Evolutionary conservation across 75 land plant genomes (phyloP).

Genomic region (Ceratopteris richardii): DNA sequence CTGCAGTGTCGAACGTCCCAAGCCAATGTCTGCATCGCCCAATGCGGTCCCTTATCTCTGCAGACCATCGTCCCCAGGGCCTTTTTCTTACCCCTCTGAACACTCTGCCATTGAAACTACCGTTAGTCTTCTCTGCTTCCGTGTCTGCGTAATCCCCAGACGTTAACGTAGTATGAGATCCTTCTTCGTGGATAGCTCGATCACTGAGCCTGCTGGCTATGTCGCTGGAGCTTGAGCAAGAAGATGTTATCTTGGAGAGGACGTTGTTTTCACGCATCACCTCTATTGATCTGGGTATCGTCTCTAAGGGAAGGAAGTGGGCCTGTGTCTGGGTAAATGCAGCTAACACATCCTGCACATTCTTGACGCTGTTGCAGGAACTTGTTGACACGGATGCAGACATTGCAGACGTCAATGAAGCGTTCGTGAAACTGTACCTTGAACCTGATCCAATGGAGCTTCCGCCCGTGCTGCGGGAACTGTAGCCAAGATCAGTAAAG

Average conservation of each 20-base stretch:
- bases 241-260: background rate
- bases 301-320: background rate
- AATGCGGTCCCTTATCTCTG: conserved; percentile 67
- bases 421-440: background rate
- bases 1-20: conserved; percentile 74
- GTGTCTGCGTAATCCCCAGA: background rate
- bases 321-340: conserved; percentile 1
- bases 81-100: conserved; percentile 65
- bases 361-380: too few relatives aligned
- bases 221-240: conserved; percentile 2
- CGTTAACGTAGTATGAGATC: background rate
- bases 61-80: conserved; percentile 87
- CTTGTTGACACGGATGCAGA: background rate
- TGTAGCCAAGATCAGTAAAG: background rate
- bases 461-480: background rate
- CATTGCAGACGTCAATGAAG: background rate
- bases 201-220: background rate
- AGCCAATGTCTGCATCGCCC: conserved; percentile 80
- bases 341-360: background rate
- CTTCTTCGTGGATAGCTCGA: background rate
- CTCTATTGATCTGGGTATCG: background rate
- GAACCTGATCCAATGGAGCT: background rate
- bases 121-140: background rate
- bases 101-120: background rate
- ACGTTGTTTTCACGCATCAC: background rate